Conservation (phyloP, 2,329 filamentous ascomycete genomes). For the Pseudogymnoascus sp. region DNA sequence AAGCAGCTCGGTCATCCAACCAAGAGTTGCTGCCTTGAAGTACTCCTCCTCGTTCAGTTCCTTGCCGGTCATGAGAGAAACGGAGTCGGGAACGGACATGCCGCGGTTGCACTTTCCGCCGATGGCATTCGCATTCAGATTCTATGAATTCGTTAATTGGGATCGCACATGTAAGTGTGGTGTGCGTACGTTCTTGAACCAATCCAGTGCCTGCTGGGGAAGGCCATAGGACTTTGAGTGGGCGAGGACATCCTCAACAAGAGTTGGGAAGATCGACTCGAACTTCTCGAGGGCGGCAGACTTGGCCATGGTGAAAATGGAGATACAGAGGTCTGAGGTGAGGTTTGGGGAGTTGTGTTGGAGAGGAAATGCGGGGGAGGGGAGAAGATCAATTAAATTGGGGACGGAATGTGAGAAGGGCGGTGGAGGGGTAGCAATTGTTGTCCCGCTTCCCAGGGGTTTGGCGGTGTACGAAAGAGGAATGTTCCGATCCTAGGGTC, state of each 20-base stretch:
- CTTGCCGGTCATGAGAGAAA: constrained; percentile 65
- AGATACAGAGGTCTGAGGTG: background rate
- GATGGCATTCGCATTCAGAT: constrained; percentile 74
- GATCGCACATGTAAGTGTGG: background rate
- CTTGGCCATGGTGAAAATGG: constrained; percentile 48
- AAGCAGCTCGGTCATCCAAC: constrained; percentile 96
- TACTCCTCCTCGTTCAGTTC: constrained; percentile 74
- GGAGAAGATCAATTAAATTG: constrained; percentile 4
- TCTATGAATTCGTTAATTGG: constrained; percentile 40
- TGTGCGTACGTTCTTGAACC: constrained; percentile 70
- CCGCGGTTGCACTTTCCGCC: constrained; percentile 98
- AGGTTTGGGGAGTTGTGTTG: constrained; percentile 13
- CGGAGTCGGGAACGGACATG: constrained; percentile 93
- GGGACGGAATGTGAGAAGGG: background rate
- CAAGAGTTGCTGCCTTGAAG: constrained; percentile 78
- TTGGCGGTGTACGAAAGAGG: background rate
- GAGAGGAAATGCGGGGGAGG: constrained; percentile 3
- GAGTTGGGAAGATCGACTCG: constrained; percentile 78
- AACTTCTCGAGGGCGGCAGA: constrained; percentile 77
- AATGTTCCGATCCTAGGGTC: background rate
- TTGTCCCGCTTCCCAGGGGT: background rate
- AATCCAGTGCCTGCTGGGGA: constrained; percentile 69
- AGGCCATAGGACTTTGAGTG: constrained; percentile 77
- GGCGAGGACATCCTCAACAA: constrained; percentile 72
- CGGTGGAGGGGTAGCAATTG: constrained; percentile 4